These are phyloP conservation scores for Yarrowia sp. DNA, from an alignment of 805 yeast species.

Conservation along the genomic window DNA sequence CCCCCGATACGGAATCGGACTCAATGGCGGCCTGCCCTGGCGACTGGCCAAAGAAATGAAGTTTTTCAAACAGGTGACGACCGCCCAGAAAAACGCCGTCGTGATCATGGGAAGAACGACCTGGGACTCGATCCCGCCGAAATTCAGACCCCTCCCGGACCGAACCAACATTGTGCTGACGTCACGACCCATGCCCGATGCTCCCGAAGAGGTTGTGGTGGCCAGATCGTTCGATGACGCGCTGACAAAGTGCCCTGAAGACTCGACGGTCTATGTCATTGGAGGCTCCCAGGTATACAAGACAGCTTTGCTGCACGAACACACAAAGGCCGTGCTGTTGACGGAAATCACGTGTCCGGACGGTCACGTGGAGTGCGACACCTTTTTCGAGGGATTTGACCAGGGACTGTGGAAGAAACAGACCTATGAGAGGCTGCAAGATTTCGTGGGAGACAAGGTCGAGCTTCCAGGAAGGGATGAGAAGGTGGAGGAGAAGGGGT, in stretches of 20 bases:
- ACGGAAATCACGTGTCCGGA: slow-evolving; percentile 64
- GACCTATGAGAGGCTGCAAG: slow-evolving; percentile 51
- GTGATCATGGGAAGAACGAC: slow-evolving; percentile 97
- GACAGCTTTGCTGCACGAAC: slow-evolving; percentile 55
- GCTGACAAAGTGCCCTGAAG: slow-evolving; percentile 45
- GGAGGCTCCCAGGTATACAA: slow-evolving; percentile 93
- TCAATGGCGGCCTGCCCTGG: slow-evolving; percentile 87
- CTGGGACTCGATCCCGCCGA: slow-evolving; percentile 90
- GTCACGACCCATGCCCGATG: slow-evolving; percentile 54
- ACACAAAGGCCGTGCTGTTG: slow-evolving; percentile 64
- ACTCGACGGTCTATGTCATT: slow-evolving; percentile 74
- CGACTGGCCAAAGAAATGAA: slow-evolving; percentile 80
- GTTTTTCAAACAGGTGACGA: slow-evolving; percentile 79
- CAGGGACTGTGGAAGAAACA: slow-evolving; percentile 48
- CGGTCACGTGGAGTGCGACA: slow-evolving; percentile 65
- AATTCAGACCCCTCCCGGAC: slow-evolving; percentile 80
- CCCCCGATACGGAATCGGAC: slow-evolving; percentile 86
- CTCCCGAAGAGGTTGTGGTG: slow-evolving; percentile 45
- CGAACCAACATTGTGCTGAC: slow-evolving; percentile 77
- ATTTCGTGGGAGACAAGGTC: slow-evolving; percentile 51
- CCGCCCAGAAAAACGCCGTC: slow-evolving; percentile 47
- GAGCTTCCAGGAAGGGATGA: slow-evolving; percentile 45
- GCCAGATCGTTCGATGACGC: slow-evolving; percentile 58
- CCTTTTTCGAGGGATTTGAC: slow-evolving; percentile 57
- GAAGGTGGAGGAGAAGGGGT: slow-evolving; percentile 57